Base-by-base conservation (phyloP, 2,329 filamentous ascomycete species). In the Diaporthe longicolla region DNA sequence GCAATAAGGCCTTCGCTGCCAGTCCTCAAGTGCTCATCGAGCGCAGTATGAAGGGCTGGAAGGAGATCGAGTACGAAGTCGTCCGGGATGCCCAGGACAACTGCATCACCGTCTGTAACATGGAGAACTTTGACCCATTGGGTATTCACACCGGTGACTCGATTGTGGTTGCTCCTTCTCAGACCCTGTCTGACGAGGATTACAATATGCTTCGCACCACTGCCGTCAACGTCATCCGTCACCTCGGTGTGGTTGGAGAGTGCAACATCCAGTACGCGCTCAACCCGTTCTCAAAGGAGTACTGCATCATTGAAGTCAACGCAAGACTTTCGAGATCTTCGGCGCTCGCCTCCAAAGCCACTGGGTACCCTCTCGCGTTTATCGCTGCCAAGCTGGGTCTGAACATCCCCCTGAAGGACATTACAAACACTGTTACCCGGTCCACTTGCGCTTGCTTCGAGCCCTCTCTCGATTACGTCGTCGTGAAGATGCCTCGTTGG, bases 1-100 rank as follows among this genome's bases (percentile, higher is more conserved):
- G 97, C 88, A 93, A 94, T 83, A 98, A 97, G 85, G 96, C 97
- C 9, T 95, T 99, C 78, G 95, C 97, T 37, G 95, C 94, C 78
- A 98, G 95, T 81, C 97, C 97, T 11, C 97, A 99, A 82, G 94
- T 99, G 10, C 90, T 99, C 72, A 97, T 99, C 79, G 97, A 99
- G 87, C 92, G 94, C 83, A 97, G 95, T 86, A 98, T 99, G 96
- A 98, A 98, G 87, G 97, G 97, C 74, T 99, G 97, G 97, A 99
- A 99, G 86, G 97, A 99, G 85, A 93, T 98, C 68, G 97, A 99
- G 85, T 99, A 98, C 82, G 97, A 98, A 85, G 97, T 98, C 73
- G 97, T 98, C 76, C 94, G 97, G 79, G 97, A 99, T 84, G 96
- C 95, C 71, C 93, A 94, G 83, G 97, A 98, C 89, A 99, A 99